Conservation (phyloP, 805 yeast species). For the Debaryomyces maramus region DNA sequence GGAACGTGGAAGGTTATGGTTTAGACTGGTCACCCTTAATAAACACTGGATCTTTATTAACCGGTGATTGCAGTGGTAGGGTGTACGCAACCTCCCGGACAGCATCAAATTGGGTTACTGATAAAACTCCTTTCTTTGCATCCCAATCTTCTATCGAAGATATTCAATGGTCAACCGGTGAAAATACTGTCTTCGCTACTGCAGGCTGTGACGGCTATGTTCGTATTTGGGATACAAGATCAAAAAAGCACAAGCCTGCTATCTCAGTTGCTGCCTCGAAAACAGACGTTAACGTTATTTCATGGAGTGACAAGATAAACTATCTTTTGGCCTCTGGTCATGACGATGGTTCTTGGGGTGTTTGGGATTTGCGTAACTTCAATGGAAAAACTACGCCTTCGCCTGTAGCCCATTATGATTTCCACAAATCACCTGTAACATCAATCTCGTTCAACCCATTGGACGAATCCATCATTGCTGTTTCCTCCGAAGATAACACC, state of each 20-base stretch:
- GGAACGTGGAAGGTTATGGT: slow-evolving; percentile 96
- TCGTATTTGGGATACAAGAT: slow-evolving; percentile 95
- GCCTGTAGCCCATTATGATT: slow-evolving; percentile 93
- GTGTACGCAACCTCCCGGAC: slow-evolving; percentile 77
- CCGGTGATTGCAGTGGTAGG: slow-evolving; percentile 89
- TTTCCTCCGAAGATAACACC: slow-evolving; percentile 94
- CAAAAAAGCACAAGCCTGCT: slow-evolving; percentile 89
- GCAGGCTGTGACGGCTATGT: slow-evolving; percentile 90
- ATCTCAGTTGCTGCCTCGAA: slow-evolving; percentile 76
- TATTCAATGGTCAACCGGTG: slow-evolving; percentile 93
- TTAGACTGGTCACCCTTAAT: slow-evolving; percentile 93
- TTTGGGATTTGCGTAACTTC: slow-evolving; percentile 94
- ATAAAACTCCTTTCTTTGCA: slow-evolving; percentile 72
- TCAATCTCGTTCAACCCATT: slow-evolving; percentile 92
- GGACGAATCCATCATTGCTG: slow-evolving; percentile 95
- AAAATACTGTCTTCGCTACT: slow-evolving; percentile 91
- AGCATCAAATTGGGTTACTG: slow-evolving; percentile 80
- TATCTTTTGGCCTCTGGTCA: slow-evolving; percentile 93
- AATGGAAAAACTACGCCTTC: slow-evolving; percentile 55
- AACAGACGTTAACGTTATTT: slow-evolving; percentile 89
- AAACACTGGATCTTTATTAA: slow-evolving; percentile 73
- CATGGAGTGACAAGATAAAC: slow-evolving; percentile 88
- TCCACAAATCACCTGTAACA: slow-evolving; percentile 92
- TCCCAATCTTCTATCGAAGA: slow-evolving; percentile 85
- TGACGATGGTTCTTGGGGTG: slow-evolving; percentile 96